Evolutionary conservation across 108 stramenopile genomes (phyloP), one percentile per base, ranked within the genome.

Genomic region (Nitzschia palea): DNA sequence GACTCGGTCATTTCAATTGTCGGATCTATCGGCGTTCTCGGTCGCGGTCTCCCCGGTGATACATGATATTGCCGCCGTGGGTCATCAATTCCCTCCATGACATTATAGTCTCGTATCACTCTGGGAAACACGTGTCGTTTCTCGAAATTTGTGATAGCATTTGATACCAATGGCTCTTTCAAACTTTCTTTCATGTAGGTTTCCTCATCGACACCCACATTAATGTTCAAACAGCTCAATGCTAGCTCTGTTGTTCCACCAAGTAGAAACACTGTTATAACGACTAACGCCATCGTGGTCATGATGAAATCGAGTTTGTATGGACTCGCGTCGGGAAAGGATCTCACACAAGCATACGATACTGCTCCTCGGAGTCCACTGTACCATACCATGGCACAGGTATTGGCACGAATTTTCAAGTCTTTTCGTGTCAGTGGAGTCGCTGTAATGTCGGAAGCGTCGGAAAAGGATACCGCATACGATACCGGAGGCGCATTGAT

Each of bases 341-440:
- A 70, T 30, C 79, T 68, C 12, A 78, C 86, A 67, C 86, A 87
- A n/a, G 88, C 86, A 61, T 86, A 94, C 0, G 93, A 86, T 12
- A 90, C 86, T 47, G 89, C 93, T 62, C 79, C 93, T 37, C 93
- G 85, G 12, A 94, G 66, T 18, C 93, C 93, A 22, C 82, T 77
- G 62, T 83, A 91, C 87, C 86, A 94, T 17, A 94, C 67, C 84
- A 94, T 86, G 61, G 87, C 82, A 22, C 71, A 69, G 0, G 80
- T 86, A 27, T 86, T 89, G 10, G 45, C 15, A 15, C 71, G 65
- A 52, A 86, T 78, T 48, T 80, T 80, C 30, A 76, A 33, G 61
- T 84, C 81, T 50, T 62, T 72, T 15, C 69, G 58, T 4, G 37
- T 55, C 30, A 50, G 27, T 30, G 74, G 81, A 3, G 80, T 78